These are phyloP conservation scores for Sambucus nigra DNA, from an alignment of 129 eudicot species.

Conservation along the genomic window DNA sequence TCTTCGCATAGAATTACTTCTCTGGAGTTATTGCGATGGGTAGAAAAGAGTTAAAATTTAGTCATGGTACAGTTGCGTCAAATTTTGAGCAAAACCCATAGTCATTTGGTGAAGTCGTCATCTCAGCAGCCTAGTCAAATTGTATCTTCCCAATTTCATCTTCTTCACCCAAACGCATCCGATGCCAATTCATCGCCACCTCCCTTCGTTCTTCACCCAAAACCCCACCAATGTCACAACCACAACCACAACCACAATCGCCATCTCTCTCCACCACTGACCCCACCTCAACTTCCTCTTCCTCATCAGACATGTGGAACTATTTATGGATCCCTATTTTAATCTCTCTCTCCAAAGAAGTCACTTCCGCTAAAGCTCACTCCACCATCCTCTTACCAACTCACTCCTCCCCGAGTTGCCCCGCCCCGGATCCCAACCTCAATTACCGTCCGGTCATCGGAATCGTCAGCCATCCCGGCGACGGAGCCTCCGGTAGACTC, in stretches of 20 bases:
- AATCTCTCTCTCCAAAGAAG: conserved; percentile 20
- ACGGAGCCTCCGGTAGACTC: conserved; percentile 85
- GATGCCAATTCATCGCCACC: not conserved
- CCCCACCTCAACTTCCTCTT: conserved; percentile 10
- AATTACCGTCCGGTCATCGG: conserved; percentile 87
- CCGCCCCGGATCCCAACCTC: conserved; percentile 50
- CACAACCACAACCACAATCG: conserved; percentile 12
- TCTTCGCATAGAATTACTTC: too few relatives aligned
- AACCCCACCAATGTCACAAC: conserved; percentile 3
- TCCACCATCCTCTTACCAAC: conserved; percentile 34
- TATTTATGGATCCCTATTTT: conserved; percentile 34
- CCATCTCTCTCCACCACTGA: conserved; percentile 10
- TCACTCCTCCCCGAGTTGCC: conserved; percentile 27
- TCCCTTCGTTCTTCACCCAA: not conserved
- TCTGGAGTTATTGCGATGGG: too few relatives aligned
- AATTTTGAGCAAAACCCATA: too few relatives aligned
- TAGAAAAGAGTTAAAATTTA: too few relatives aligned
- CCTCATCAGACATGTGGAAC: conserved; percentile 24
- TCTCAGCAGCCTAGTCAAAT: too few relatives aligned
- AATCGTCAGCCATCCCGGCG: conserved; percentile 78
- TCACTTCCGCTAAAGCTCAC: conserved; percentile 21
- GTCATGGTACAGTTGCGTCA: too few relatives aligned
- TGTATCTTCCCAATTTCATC: not conserved
- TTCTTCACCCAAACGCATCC: not conserved
- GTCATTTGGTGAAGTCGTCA: too few relatives aligned